Conservation (phyloP, 2,329 filamentous ascomycete species). For the Colletotrichum sp. region DNA sequence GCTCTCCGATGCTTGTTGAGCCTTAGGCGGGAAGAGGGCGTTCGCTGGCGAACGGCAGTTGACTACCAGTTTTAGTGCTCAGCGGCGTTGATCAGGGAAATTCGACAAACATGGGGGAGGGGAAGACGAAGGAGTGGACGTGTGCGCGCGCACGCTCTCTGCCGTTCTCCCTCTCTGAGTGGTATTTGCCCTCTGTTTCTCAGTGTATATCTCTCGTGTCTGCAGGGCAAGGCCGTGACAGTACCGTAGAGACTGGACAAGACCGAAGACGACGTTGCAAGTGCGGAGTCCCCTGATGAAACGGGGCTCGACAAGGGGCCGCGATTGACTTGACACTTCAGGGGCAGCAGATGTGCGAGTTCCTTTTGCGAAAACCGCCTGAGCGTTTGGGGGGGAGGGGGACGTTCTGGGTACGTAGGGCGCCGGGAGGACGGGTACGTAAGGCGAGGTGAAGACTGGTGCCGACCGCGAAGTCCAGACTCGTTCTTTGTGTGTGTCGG, state of each 20-base stretch:
- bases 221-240: neutral
- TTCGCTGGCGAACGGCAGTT: constrained; percentile 1
- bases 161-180: neutral
- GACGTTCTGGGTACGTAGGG: neutral
- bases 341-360: constrained; percentile 23
- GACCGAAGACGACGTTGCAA: constrained; percentile 14
- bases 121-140: neutral
- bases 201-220: neutral
- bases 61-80: neutral
- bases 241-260: neutral
- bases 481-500: neutral
- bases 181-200: neutral
- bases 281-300: constrained; percentile 23
- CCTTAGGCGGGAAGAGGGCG: neutral
- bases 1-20: neutral
- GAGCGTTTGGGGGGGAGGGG: constrained; percentile 11
- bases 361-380: constrained; percentile 13
- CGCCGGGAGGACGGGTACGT: neutral
- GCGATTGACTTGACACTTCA: constrained; percentile 27
- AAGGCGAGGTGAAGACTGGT: neutral
- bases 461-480: neutral
- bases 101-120: constrained; percentile 4
- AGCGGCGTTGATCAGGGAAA: constrained; percentile 1
- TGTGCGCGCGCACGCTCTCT: neutral
- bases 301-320: constrained; percentile 21